A percentile compares a stretch with the other conserved stretches of the same genome.
These are phyloP conservation scores for Solanum habrochaites DNA, from an alignment of 257 asterid genomes.

Conservation along the genomic window DNA sequence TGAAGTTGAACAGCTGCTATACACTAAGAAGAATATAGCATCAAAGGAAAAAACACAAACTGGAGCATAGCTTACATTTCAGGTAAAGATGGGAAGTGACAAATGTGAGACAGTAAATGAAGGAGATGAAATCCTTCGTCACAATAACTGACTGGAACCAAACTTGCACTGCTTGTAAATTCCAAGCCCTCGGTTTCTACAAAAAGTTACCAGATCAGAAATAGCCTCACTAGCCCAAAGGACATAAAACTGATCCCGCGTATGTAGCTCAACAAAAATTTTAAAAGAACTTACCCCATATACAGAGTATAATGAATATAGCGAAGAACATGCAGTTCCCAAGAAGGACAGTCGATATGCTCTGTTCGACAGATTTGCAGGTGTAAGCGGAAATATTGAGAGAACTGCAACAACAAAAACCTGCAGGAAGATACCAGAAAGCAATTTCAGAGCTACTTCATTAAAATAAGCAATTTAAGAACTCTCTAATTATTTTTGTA, in stretches of 20 bases:
- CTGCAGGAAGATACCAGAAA: constrained; percentile 23
- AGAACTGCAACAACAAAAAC: constrained; percentile 71
- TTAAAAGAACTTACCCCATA: constrained; percentile 65
- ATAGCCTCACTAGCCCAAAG: background rate
- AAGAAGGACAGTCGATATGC: constrained; percentile 73
- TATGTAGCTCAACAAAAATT: background rate
- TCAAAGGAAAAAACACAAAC: background rate
- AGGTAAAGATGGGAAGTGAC: constrained; percentile 69
- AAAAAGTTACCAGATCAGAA: constrained; percentile 1
- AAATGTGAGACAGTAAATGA: constrained; percentile 74
- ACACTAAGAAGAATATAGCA: background rate
- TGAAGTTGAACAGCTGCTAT: background rate
- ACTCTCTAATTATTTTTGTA: background rate
- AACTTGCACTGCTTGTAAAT: constrained; percentile 69
- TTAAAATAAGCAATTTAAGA: background rate
- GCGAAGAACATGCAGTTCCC: constrained; percentile 73
- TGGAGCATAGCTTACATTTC: constrained; percentile 45
- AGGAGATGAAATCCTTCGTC: constrained; percentile 77
- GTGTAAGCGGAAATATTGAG: constrained; percentile 67
- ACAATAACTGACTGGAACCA: constrained; percentile 78
- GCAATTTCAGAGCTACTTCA: background rate
- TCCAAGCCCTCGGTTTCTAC: constrained; percentile 98
- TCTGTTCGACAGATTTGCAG: constrained; percentile 55
- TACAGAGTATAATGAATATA: constrained; percentile 63
- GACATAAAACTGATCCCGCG: background rate